Percentiles rank a stretch among this genome's conserved stretches.
phyloP scores from a whole-genome alignment of 208 protist species.

The Novymonas esmeraldas region DNA sequence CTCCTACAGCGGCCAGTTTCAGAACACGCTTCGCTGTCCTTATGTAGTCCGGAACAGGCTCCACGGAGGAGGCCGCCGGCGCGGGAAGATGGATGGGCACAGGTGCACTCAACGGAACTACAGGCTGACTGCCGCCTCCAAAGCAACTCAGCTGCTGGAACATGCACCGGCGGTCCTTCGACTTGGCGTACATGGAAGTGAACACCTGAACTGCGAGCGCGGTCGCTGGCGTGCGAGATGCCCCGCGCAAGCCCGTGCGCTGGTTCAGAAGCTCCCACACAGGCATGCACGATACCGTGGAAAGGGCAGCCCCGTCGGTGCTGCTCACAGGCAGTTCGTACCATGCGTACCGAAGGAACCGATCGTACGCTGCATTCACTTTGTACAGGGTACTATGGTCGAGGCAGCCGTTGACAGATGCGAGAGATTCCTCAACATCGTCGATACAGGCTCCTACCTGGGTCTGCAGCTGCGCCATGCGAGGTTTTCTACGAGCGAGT shows the following conservation, averaged over 20 bases:
- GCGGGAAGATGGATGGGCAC: constrained; percentile 12
- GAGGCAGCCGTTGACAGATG: not conserved
- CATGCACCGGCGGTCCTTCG: constrained; percentile 68
- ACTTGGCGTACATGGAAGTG: constrained; percentile 74
- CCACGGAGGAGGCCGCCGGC: not conserved
- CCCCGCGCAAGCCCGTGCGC: constrained; percentile 38
- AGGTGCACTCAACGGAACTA: constrained; percentile 26
- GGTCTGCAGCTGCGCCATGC: constrained; percentile 35
- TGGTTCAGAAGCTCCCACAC: constrained; percentile 83
- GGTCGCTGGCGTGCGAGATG: constrained; percentile 20
- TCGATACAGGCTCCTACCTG: constrained; percentile 28
- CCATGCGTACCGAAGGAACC: constrained; percentile 32
- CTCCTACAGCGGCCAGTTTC: constrained; percentile 11
- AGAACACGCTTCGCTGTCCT: not conserved
- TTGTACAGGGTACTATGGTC: not conserved
- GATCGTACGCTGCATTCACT: constrained; percentile 12
- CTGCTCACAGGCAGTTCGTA: constrained; percentile 42
- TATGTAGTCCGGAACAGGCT: constrained; percentile 10
- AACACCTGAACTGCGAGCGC: constrained; percentile 56
- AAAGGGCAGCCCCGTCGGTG: constrained; percentile 57
- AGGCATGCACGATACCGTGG: constrained; percentile 77
- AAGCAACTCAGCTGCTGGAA: constrained; percentile 65
- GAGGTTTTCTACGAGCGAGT: not conserved
- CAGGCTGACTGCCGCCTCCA: constrained; percentile 18
- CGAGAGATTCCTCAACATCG: constrained; percentile 20